Base-by-base conservation (phyloP, 805 yeast species). In the Isabelozyma gotoi region DNA sequence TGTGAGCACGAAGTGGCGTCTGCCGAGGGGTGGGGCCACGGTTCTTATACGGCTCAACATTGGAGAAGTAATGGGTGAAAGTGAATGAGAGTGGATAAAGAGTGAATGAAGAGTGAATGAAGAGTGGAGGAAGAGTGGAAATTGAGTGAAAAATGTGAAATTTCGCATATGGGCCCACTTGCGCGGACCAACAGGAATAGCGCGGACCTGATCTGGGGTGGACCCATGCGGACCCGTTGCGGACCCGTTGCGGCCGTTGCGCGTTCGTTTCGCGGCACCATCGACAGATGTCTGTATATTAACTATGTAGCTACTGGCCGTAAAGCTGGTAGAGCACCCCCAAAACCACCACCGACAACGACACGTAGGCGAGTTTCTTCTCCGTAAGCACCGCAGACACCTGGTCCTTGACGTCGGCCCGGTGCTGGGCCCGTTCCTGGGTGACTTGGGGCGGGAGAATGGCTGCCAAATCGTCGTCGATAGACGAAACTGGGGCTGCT, bases 1-100 rank as follows among this genome's bases (percentile, higher is more conserved):
- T 5, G 57, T 45, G 4, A 51, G n/a, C 21, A 55, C 33, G 21
- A 56, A 46, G 29, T 24, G 29, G 12, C 29, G 29, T 24, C 29
- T 24, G 5, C 27, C 27, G 10, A 10, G 29, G 29, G 29, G n/a
- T 7, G 29, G 29, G 12, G 29, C 29, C 29, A 24, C 4, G n/a
- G 29, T 10, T 10, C n/a, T 10, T 24, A n/a, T 24, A 5, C 29
- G 29, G 12, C 29, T 24, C 29, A 24, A 24, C 29, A 24, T 24
- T 24, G 29, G 29, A n/a, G 29, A 10, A 7, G 5, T n/a, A n/a
- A n/a, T n/a, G n/a, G n/a, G n/a, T n/a, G n/a, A n/a, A n/a, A n/a
- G n/a, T n/a, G n/a, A n/a, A n/a, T n/a, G n/a, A n/a, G n/a, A n/a
- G 10, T 24, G 29, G 7, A 24, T 10, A 7, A 10, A 24, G 12